Percentiles rank a stretch among this genome's conserved stretches.
Conservation (phyloP, 495 filamentous ascomycete genomes). For the Margaritispora aquatica region DNA sequence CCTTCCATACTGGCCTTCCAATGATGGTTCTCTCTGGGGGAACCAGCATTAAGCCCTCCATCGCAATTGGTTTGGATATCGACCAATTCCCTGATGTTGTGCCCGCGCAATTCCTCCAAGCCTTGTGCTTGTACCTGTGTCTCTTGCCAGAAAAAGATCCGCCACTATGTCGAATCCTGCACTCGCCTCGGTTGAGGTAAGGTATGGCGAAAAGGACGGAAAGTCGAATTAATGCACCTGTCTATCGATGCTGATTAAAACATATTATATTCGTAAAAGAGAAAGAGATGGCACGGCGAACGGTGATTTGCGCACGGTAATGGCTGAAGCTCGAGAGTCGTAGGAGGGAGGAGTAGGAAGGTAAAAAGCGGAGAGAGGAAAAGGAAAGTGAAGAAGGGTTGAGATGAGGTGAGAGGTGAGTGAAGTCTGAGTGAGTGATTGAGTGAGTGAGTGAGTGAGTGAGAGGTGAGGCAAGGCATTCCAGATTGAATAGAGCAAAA, state of each 20-base stretch:
- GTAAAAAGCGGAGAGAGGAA: not conserved
- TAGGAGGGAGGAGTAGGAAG: too few relatives aligned
- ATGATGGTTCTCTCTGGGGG: conserved; percentile 53
- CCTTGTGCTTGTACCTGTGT: too few relatives aligned
- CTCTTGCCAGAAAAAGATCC: not conserved
- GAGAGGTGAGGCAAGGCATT: not conserved
- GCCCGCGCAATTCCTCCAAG: not conserved
- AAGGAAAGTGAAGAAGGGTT: not conserved
- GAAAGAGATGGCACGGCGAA: too few relatives aligned
- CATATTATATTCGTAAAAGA: too few relatives aligned
- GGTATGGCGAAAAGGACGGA: not conserved
- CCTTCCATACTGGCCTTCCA: conserved; percentile 52
- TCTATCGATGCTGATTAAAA: not conserved
- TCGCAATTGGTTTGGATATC: conserved; percentile 19
- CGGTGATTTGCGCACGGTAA: too few relatives aligned
- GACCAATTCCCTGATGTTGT: not conserved
- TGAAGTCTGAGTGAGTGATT: not conserved
- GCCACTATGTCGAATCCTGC: not conserved
- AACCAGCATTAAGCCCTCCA: conserved; percentile 49
- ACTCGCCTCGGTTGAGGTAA: not conserved
- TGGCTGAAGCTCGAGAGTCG: too few relatives aligned
- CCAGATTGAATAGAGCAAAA: too few relatives aligned
- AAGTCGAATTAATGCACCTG: not conserved
- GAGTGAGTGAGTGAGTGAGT: not conserved
- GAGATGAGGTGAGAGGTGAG: not conserved